Evolutionary conservation across 352 stramenopile species (phyloP).

Genomic region (Phytophthora idaei): DNA sequence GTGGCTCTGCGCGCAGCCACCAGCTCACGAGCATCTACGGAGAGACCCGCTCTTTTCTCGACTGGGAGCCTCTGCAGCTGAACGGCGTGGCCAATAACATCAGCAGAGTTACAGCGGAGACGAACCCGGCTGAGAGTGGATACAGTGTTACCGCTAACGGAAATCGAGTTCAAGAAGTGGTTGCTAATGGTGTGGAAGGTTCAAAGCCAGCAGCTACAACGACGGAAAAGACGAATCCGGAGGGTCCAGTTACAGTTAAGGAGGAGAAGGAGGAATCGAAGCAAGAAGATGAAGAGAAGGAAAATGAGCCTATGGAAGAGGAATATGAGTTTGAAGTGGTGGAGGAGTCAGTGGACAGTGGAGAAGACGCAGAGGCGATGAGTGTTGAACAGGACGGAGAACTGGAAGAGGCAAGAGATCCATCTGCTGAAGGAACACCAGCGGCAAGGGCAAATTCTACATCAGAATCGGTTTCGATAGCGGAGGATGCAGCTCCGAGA

Average conservation of each 20-base stretch:
- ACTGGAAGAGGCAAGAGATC: slow-evolving; percentile 5
- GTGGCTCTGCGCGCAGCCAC: slow-evolving; percentile 42
- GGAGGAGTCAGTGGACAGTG: slow-evolving; percentile 10
- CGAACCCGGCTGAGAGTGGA: neutral
- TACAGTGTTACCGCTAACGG: neutral
- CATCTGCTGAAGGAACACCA: neutral
- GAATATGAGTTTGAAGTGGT: slow-evolving; percentile 20
- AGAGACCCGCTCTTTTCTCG: slow-evolving; percentile 27
- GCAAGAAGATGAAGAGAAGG: neutral
- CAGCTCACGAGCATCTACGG: slow-evolving; percentile 31
- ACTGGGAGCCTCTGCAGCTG: slow-evolving; percentile 18
- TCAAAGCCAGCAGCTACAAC: neutral
- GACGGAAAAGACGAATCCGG: slow-evolving; percentile 11
- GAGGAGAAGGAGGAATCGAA: neutral
- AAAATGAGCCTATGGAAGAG: slow-evolving; percentile 14
- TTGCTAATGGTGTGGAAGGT: neutral
- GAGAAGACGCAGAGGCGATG: slow-evolving; percentile 11
- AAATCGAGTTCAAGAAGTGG: neutral
- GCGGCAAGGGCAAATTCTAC: neutral
- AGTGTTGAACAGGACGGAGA: slow-evolving; percentile 19
- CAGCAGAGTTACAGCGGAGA: neutral
- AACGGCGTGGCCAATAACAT: slow-evolving; percentile 1
- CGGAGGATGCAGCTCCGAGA: neutral
- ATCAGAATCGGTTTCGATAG: neutral
- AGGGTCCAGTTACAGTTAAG: neutral